Conservation (phyloP, 352 stramenopile genomes). For the Globisporangium parvum region DNA sequence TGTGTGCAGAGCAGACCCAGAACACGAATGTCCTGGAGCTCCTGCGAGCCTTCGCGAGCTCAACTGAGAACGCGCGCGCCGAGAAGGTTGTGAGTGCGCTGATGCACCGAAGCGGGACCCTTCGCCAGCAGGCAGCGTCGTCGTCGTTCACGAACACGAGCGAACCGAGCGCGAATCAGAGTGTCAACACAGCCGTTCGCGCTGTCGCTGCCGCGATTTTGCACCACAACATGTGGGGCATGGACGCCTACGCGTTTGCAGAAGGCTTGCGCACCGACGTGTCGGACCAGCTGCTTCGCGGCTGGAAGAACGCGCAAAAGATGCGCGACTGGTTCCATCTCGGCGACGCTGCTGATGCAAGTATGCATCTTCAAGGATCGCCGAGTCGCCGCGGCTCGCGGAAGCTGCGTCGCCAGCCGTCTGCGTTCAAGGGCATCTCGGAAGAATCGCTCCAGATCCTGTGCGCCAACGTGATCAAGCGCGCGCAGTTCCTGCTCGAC, state of each 20-base stretch:
- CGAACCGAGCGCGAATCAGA: slow-evolving; percentile 25
- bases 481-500: slow-evolving; percentile 64
- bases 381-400: slow-evolving; percentile 25
- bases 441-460: slow-evolving; percentile 63
- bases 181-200: slow-evolving; percentile 56
- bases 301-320: slow-evolving; percentile 84
- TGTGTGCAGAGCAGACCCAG: slow-evolving; percentile 37
- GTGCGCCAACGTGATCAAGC: slow-evolving; percentile 65
- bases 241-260: slow-evolving; percentile 71
- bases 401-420: slow-evolving; percentile 56
- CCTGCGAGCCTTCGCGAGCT: slow-evolving; percentile 50
- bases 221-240: slow-evolving; percentile 85
- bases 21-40: slow-evolving; percentile 51
- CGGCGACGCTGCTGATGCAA: slow-evolving; percentile 60
- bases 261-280: slow-evolving; percentile 52
- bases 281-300: slow-evolving; percentile 57
- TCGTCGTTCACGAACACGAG: slow-evolving; percentile 37
- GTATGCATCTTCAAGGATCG: slow-evolving; percentile 27
- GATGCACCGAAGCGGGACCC: slow-evolving; percentile 20
- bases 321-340: slow-evolving; percentile 86
- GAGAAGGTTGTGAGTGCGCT: slow-evolving; percentile 39
- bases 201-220: slow-evolving; percentile 72
- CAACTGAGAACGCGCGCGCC: slow-evolving; percentile 31
- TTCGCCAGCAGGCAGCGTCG: slow-evolving; percentile 12
- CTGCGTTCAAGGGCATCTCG: slow-evolving; percentile 69